Percentiles rank a stretch among this genome's conserved stretches.
These are phyloP conservation scores for Xylaria sp. DNA, from an alignment of 495 filamentous ascomycete species.

Conservation along the genomic window DNA sequence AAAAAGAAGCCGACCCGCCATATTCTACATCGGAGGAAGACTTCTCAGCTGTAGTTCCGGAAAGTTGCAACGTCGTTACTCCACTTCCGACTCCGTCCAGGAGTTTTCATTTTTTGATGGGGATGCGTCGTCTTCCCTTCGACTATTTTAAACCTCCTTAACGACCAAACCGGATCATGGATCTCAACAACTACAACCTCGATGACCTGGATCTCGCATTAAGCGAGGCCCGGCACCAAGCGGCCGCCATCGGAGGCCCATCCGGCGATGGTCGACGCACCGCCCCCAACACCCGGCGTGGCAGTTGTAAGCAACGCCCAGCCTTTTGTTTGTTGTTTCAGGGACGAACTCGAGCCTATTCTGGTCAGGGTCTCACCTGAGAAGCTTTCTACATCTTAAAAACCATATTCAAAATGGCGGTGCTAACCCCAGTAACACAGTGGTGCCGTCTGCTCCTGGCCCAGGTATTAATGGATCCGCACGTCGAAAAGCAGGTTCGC, in stretches of 20 bases:
- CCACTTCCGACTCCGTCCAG: conserved; percentile 10
- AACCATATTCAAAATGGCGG: neutral
- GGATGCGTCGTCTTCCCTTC: conserved; percentile 22
- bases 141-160: conserved; percentile 22
- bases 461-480: neutral
- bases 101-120: conserved; percentile 5
- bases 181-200: conserved; percentile 37
- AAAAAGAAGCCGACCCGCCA: conserved; percentile 5
- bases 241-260: conserved; percentile 29
- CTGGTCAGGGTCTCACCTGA: neutral
- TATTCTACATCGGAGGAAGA: neutral
- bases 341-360: neutral
- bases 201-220: conserved; percentile 39
- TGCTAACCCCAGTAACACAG: neutral
- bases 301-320: conserved; percentile 25
- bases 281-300: conserved; percentile 37
- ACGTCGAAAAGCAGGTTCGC: conserved; percentile 23
- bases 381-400: neutral
- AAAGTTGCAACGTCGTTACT: neutral
- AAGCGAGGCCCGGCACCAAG: conserved; percentile 36
- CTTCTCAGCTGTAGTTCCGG: neutral
- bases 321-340: neutral
- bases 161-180: conserved; percentile 5
- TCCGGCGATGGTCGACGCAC: conserved; percentile 35
- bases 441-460: conserved; percentile 24